These are phyloP conservation scores for Cercophora sp. DNA, from an alignment of 495 filamentous ascomycete genomes.

Conservation along the genomic window DNA sequence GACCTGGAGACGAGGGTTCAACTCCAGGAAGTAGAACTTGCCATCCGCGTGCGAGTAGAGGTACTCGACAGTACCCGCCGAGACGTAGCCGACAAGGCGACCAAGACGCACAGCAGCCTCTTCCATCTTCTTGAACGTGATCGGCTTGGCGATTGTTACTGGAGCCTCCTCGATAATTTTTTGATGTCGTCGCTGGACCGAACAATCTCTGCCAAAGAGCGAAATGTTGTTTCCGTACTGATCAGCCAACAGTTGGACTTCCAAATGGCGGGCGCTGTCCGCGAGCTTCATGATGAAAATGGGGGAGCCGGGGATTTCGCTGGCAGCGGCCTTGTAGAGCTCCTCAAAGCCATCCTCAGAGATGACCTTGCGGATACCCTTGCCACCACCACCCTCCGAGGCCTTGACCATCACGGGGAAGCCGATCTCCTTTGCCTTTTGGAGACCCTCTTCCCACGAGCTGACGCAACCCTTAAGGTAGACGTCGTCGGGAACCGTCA, in stretches of 20 bases:
- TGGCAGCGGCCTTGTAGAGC: slow-evolving; percentile 91
- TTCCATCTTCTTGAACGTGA: slow-evolving; percentile 94
- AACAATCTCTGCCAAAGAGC: slow-evolving; percentile 97
- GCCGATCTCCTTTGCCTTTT: slow-evolving; percentile 83
- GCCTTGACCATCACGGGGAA: slow-evolving; percentile 99
- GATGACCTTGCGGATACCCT: slow-evolving; percentile 97
- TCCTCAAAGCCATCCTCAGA: slow-evolving; percentile 75
- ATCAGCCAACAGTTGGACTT: slow-evolving; percentile 95
- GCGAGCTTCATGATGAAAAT: slow-evolving; percentile 99
- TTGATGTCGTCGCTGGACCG: slow-evolving; percentile 96
- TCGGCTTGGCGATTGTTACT: slow-evolving; percentile 85
- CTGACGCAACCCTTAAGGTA: slow-evolving; percentile 90
- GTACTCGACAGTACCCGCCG: slow-evolving; percentile 97
- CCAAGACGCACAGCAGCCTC: slow-evolving; percentile 92
- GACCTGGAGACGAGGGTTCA: slow-evolving; percentile 97
- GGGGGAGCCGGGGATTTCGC: slow-evolving; percentile 97
- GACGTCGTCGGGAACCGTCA: slow-evolving; percentile 81
- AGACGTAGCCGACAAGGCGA: slow-evolving; percentile 94
- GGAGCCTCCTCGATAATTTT: slow-evolving; percentile 99
- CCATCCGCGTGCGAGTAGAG: slow-evolving; percentile 97
- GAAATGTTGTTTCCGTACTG: slow-evolving; percentile 99
- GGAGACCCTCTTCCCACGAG: slow-evolving; percentile 82
- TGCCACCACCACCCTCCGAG: slow-evolving; percentile 98
- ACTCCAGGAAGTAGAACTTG: slow-evolving; percentile 98
- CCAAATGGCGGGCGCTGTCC: slow-evolving; percentile 91